phyloP scores from a whole-genome alignment of 2,329 filamentous ascomycete species.

The Talaromyces sp. region DNA sequence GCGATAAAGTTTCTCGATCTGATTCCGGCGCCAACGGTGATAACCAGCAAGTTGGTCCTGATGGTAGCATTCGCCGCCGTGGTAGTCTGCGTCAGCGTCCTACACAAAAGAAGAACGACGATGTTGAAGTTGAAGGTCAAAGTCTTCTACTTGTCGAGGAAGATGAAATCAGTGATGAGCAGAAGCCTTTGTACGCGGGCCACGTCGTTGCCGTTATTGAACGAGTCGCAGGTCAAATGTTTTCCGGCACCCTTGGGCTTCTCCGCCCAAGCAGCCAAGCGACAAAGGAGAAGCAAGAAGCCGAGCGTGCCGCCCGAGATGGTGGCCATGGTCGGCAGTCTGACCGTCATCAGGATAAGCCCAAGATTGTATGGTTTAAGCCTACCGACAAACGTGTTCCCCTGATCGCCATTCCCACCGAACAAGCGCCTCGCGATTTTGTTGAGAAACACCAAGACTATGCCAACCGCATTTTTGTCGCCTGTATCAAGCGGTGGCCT shows the following conservation, averaged over 20 bases:
- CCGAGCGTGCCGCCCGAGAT: conserved; percentile 86
- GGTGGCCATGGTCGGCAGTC: conserved; percentile 67
- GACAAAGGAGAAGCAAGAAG: conserved; percentile 98
- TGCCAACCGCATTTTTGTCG: conserved; percentile 95
- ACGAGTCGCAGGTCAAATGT: conserved; percentile 96
- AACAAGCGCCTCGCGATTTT: conserved; percentile 95
- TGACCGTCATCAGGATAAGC: conserved; percentile 87
- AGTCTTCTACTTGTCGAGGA: conserved; percentile 95
- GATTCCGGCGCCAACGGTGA: conserved; percentile 58
- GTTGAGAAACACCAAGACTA: conserved; percentile 98
- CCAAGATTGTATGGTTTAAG: conserved; percentile 99
- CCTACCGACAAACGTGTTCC: conserved; percentile 98
- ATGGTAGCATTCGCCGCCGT: conserved; percentile 83
- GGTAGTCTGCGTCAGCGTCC: conserved; percentile 94
- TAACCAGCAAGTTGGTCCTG: conserved; percentile 55
- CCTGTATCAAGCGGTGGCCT: conserved; percentile 98
- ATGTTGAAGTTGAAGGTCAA: conserved; percentile 97
- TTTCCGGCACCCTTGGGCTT: conserved; percentile 90
- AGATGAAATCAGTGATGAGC: conserved; percentile 96
- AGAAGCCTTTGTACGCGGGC: conserved; percentile 94
- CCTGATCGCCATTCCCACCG: conserved; percentile 94
- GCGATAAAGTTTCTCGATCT: conserved; percentile 53
- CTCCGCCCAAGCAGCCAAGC: conserved; percentile 95
- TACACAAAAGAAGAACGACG: conserved; percentile 99
- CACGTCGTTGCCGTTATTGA: conserved; percentile 97